phyloP scores from a whole-genome alignment of 2,329 filamentous ascomycete genomes.

The Huntiella abstrusa region DNA sequence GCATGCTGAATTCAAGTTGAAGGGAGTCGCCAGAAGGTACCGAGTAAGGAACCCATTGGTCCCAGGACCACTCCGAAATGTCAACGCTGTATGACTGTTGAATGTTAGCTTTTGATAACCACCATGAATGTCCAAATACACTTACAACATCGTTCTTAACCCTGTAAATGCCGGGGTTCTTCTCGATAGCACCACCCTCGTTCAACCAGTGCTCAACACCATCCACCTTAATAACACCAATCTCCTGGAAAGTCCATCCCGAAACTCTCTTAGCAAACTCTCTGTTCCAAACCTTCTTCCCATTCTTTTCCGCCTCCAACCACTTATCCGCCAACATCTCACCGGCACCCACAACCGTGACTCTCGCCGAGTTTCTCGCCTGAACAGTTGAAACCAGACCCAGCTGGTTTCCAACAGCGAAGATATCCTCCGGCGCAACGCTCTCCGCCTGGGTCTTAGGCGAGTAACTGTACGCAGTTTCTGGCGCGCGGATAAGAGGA shows the following conservation, averaged over 20 bases:
- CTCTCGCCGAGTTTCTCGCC: conserved; percentile 79
- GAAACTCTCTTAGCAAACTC: conserved; percentile 70
- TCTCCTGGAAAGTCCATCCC: conserved; percentile 95
- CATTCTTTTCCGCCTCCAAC: conserved; percentile 44
- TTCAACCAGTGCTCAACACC: conserved; percentile 56
- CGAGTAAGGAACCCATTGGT: conserved; percentile 56
- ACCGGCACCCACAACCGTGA: conserved; percentile 67
- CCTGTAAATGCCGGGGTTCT: conserved; percentile 78
- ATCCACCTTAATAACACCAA: conserved; percentile 72
- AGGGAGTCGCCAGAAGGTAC: conserved; percentile 52
- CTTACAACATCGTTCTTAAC: conserved; percentile 93
- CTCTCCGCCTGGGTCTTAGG: conserved; percentile 61
- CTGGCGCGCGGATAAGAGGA: conserved; percentile 64
- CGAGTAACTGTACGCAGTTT: conserved; percentile 84
- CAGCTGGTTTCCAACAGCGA: conserved; percentile 69
- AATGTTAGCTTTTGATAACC: conserved; percentile 15
- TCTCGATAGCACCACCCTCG: conserved; percentile 27
- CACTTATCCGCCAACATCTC: conserved; percentile 80
- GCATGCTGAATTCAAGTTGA: conserved; percentile 97
- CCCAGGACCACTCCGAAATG: conserved; percentile 64
- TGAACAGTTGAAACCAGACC: conserved; percentile 72
- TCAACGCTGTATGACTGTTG: conserved; percentile 67
- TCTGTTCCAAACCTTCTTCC: conserved; percentile 49
- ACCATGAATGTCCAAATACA: conserved; percentile 16
- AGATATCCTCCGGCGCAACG: conserved; percentile 54